Conservation (phyloP, 805 yeast species). For the Candida silvicultrix region DNA sequence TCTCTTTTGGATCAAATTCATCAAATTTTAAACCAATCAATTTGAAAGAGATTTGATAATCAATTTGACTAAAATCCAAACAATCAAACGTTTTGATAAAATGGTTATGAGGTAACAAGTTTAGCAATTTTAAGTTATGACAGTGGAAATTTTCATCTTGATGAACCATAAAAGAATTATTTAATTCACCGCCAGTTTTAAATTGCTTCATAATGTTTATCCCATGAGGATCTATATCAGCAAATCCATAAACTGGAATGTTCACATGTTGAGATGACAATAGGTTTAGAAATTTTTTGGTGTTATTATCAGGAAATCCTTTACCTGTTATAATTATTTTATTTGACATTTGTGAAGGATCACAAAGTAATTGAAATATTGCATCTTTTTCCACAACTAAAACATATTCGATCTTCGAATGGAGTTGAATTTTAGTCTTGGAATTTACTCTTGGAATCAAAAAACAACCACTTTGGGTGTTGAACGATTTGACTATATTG, state of each 20-base stretch:
- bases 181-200: slow-evolving; percentile 14
- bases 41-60: slow-evolving; percentile 20
- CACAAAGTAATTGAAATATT: slow-evolving; percentile 30
- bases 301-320: slow-evolving; percentile 62
- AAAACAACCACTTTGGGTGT: slow-evolving; percentile 7
- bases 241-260: slow-evolving; percentile 36
- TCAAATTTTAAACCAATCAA: slow-evolving; percentile 13
- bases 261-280: slow-evolving; percentile 19
- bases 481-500: slow-evolving; percentile 4
- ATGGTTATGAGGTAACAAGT: slow-evolving; percentile 11
- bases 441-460: slow-evolving; percentile 36
- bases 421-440: slow-evolving; percentile 6
- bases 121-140: slow-evolving; percentile 10
- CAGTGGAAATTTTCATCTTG: slow-evolving; percentile 3
- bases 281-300: slow-evolving; percentile 36
- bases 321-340: slow-evolving; percentile 52
- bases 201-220: slow-evolving; percentile 48
- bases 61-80: slow-evolving; percentile 20
- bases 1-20: not conserved
- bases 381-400: slow-evolving; percentile 51
- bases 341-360: slow-evolving; percentile 5
- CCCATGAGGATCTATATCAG: slow-evolving; percentile 69
- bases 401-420: slow-evolving; percentile 20
- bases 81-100: slow-evolving; percentile 11
- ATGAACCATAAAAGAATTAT: not conserved